phyloP scores from a whole-genome alignment of 176 grass and related monocot species.

The Phragmites australis region DNA sequence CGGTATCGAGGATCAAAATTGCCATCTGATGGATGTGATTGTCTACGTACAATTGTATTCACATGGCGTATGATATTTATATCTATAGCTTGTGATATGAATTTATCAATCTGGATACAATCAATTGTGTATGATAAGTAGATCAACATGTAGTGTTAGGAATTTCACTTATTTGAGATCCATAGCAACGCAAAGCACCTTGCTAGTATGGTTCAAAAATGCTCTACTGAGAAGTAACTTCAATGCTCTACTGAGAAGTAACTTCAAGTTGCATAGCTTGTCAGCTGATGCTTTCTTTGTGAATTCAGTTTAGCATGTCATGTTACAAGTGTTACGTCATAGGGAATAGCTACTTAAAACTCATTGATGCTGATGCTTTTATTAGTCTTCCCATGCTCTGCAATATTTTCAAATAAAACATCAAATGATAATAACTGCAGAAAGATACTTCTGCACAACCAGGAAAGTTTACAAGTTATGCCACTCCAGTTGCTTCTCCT shows the following conservation, averaged over 20 bases:
- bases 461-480: neutral
- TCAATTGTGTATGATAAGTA: no score
- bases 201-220: no score
- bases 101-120: no score
- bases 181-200: no score
- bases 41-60: no score
- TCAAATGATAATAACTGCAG: neutral
- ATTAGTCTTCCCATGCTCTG: neutral
- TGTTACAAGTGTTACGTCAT: neutral
- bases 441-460: slow-evolving; percentile 7
- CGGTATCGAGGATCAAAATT: no score
- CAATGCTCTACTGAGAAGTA: neutral
- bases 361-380: slow-evolving; percentile 9
- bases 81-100: no score
- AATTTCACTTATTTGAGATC: no score
- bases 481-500: neutral
- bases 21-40: no score
- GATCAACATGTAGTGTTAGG: no score
- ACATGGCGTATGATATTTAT: no score
- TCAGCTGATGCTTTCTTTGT: slow-evolving; percentile 19
- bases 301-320: neutral
- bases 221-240: neutral
- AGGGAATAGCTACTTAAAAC: slow-evolving; percentile 6
- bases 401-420: neutral
- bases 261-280: neutral